phyloP scores from a whole-genome alignment of 495 filamentous ascomycete species.

The Astrothelium macrocarpum region DNA sequence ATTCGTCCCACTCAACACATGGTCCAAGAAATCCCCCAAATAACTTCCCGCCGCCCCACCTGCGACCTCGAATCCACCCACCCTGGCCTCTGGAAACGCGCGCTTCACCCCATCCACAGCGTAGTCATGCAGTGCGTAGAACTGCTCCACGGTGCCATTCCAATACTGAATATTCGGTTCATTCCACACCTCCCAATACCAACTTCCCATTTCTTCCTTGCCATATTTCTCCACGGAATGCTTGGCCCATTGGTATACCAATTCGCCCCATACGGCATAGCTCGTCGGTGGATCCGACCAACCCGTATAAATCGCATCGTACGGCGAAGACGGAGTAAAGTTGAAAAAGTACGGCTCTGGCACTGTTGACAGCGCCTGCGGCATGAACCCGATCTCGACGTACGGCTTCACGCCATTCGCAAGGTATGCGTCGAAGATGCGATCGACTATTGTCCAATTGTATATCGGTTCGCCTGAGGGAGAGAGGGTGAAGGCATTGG shows the following conservation, averaged over 20 bases:
- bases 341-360: slow-evolving; percentile 18
- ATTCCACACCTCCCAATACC: slow-evolving; percentile 21
- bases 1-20: slow-evolving; percentile 16
- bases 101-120: slow-evolving; percentile 13
- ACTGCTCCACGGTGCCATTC: slow-evolving; percentile 16
- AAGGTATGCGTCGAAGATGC: slow-evolving; percentile 20
- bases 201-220: slow-evolving; percentile 10
- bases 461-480: slow-evolving; percentile 15
- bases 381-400: slow-evolving; percentile 16
- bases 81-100: slow-evolving; percentile 16
- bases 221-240: slow-evolving; percentile 15
- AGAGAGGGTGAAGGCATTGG: slow-evolving; percentile 17
- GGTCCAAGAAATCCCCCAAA: slow-evolving; percentile 15
- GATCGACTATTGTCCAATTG: slow-evolving; percentile 20
- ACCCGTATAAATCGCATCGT: slow-evolving; percentile 15
- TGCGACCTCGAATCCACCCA: slow-evolving; percentile 18
- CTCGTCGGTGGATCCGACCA: slow-evolving; percentile 15
- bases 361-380: slow-evolving; percentile 11
- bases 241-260: slow-evolving; percentile 18
- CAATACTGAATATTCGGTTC: slow-evolving; percentile 19
- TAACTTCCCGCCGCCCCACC: slow-evolving; percentile 15
- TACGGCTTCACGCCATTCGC: slow-evolving; percentile 16
- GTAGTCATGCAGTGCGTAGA: slow-evolving; percentile 18
- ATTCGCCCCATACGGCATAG: slow-evolving; percentile 17
- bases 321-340: slow-evolving; percentile 12